Base-by-base conservation (phyloP, 306 rosid species). In the Pyrus bretschneideri region DNA sequence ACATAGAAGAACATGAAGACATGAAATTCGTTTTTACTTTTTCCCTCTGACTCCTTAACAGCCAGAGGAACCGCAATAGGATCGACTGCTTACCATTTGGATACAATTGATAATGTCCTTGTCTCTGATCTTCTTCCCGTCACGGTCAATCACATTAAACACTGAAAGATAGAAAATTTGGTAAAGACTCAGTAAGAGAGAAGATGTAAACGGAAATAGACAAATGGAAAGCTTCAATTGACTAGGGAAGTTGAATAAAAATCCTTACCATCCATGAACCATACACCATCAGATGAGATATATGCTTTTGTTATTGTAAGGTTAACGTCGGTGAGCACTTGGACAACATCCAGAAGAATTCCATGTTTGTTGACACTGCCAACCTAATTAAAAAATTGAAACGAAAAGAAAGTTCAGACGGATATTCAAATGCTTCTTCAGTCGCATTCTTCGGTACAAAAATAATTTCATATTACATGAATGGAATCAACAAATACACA, bases 191-290 rank as follows among this genome's bases (percentile, higher is more conserved):
- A 13, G 62, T 59, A 38, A 27, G 9, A 25, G 9, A 44, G 40
- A 80, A 60, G 21, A 19, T 74, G 35, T 70, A 30, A 65, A 27
- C 52, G 19, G 17, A 49, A 49, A 15, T 49, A 66, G 76, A 23
- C 78, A 78, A 76, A 80, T 49, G 58, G 76, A 27, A 21, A 6
- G 60, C 42, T 7, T 3, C 14, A 1, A 19, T 33, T 35, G 66
- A 14, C 57, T 22, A 9, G 57, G 57, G 55, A 58, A 57, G 54
- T 60, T 42, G 42, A 18, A 64, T 5, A 69, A 76, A 69, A 76
- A 80, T 78, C 70, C 65, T 75, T 84, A 92, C 99, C 99, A 81
- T 95, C 99, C 99, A 95, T 95, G 86, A 90, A 95, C 97, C 97
- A 92, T 46, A 90, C 90, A 49, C 93, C 99, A 78, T 95, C 99